Evolutionary conservation across 2,329 filamentous ascomycete genomes (phyloP), one percentile per base, ranked within the genome.

Genomic region (Xylaria sp.): DNA sequence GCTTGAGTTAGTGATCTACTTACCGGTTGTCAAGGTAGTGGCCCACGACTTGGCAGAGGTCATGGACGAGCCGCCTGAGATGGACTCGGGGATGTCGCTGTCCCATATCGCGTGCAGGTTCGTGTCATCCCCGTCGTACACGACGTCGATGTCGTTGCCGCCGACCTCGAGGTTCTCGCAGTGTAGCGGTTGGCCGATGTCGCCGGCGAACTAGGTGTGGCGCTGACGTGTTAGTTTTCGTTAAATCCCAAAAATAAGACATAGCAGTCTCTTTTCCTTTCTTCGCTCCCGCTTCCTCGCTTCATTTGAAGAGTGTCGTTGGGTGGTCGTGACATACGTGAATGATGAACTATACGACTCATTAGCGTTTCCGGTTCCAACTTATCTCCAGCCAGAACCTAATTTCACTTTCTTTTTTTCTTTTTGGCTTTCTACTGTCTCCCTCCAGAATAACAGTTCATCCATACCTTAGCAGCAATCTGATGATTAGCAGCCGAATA

Each of bases 41-140:
- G 83, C 80, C 82, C 83, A 84, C 3, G 76, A 70, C 74, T 79
- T 78, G 2, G 82, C 83, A 2, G 79, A 75, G 25, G 78, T 55
- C 51, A 81, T 74, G 3, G 74, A 76, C 34, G 75, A 75, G 69
- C 81, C 81, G 64, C 82, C 82, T 0, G 80, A 76, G 41, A 81
- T 77, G 61, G 79, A 79, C 74, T 88, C 83, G 12, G 87, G 85
- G 70, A 90, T 89, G 59, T 83, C 80, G 6, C 84, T 87, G 75
- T 91, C 89, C 89, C 89, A 91, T 60, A 87, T 82, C 4, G 85
- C 77, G 76, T 91, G 89, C 6, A 91, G 82, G 76, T 91, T 91
- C 34, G 86, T 86, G 46, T 75, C 74, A 28, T 83, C 80, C 15
- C 83, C 82, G 62, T 84, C 79, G 76, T 87, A 91, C 1, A 78